Conservation (phyloP, 768 basidiomycete genomes). For the Hirschioporus abietinus region DNA sequence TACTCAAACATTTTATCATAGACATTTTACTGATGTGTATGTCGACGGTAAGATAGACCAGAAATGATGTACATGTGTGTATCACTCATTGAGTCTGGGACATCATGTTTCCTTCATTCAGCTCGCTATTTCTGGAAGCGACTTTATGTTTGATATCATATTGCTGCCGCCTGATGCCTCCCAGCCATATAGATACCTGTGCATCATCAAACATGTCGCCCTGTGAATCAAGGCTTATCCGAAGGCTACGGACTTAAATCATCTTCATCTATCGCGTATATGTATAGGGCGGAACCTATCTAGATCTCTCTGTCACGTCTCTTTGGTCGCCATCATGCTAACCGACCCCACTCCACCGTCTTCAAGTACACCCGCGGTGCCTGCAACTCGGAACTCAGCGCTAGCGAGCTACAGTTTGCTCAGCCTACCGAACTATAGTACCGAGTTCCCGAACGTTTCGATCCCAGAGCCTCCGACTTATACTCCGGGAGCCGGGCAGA, state of each 20-base stretch:
- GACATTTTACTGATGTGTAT: no score
- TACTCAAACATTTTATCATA: no score
- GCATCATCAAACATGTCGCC: background rate
- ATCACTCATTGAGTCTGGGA: no score
- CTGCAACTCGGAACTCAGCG: background rate
- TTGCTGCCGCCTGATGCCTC: background rate
- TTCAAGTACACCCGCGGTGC: conserved; percentile 1
- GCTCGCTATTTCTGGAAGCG: no score
- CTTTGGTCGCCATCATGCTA: background rate
- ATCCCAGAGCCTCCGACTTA: background rate
- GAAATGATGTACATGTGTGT: no score
- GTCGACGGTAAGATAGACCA: no score
- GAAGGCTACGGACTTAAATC: background rate
- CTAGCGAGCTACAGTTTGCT: background rate
- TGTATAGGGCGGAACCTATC: background rate
- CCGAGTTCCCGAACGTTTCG: background rate
- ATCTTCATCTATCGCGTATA: background rate
- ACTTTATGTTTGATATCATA: background rate
- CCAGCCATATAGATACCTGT: background rate
- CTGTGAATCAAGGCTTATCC: background rate
- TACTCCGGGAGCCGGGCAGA: background rate
- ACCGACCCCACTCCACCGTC: background rate
- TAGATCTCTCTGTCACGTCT: background rate
- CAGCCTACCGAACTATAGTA: background rate
- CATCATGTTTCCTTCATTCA: no score